phyloP scores from a whole-genome alignment of 805 yeast genomes.

The Sungouiella blattae region DNA sequence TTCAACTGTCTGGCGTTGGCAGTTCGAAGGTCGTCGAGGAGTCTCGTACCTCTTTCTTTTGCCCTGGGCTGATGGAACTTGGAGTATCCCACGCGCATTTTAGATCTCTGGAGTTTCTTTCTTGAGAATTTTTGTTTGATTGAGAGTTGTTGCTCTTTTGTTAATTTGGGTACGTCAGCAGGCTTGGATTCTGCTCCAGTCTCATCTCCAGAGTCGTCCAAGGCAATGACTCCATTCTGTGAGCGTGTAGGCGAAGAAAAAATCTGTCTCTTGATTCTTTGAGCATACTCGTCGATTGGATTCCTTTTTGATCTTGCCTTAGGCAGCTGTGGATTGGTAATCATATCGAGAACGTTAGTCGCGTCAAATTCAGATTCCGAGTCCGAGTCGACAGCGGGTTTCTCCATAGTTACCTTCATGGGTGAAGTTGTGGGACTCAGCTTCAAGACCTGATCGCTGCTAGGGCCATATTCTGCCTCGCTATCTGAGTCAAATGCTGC shows the following conservation, averaged over 20 bases:
- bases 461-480: conserved; percentile 11
- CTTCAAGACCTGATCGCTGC: conserved; percentile 8
- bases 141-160: conserved; percentile 30
- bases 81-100: conserved; percentile 1
- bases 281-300: conserved; percentile 37
- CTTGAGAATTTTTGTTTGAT: conserved; percentile 31
- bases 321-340: conserved; percentile 5
- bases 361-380: conserved; percentile 10
- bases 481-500: conserved; percentile 30
- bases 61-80: conserved; percentile 4
- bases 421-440: conserved; percentile 37
- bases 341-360: conserved; percentile 8
- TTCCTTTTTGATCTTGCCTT: conserved; percentile 9
- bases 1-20: conserved; percentile 46
- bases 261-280: conserved; percentile 24
- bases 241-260: conserved; percentile 23
- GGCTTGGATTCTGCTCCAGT: conserved; percentile 10
- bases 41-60: conserved; percentile 15
- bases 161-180: conserved; percentile 24
- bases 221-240: conserved; percentile 14
- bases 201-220: conserved; percentile 29
- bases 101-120: conserved; percentile 12
- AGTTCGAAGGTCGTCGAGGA: conserved; percentile 35
- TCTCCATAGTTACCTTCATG: conserved; percentile 6
- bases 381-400: conserved; percentile 2